Base-by-base conservation (phyloP, 1,139 yeast species). In the Debaryomyces robertsiae region DNA sequence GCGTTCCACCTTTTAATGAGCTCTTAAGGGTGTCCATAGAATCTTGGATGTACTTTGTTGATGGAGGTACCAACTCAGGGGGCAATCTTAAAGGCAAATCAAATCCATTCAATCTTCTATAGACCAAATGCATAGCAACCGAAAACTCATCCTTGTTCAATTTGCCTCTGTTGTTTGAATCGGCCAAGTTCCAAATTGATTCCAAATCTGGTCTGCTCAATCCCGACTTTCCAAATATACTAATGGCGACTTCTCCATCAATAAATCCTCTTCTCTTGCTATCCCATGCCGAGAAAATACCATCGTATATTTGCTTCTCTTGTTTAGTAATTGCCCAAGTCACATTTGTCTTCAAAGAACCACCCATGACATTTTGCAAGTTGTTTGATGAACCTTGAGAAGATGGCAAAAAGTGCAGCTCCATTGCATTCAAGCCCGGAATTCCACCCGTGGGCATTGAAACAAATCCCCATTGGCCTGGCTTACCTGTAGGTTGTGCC, bases 261-360 rank as follows among this genome's bases (percentile, higher is more conserved):
- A 93, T 74, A 47, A 67, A 76, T 0, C 98, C 98, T 38, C 69
- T 73, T 36, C 75, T 75, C 24, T 72, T 59, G 14, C 79, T 70
- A 60, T 91, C 97, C 90, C 96, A 91, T 32, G 95, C 95, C 41
- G 74, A 74, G 63, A 91, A 93, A 45, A 91, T 86, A 39, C 85
- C 86, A 58, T 90, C 96, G 63, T 90, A 91, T 42, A 90, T 80
- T 45, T 75, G 76, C 60, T 90, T 91, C 57, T 93, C 98, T 53
- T 88, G 93, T 53, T 84, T 82, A 36, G 94, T 77, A 57, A 91
- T 82, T 22, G 93, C 82, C 91, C 93, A 79, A 3, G 79, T 72
- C 19, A 79, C 82, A 48, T 77, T 75, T n/a, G 69, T 58, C 41
- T 71, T 69, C 50, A 67, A 59, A 4, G 67, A 57, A 3, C 80